Evolutionary conservation across 441 rosid species (phyloP), one percentile per base, ranked within the genome.

Genomic region (Bruguiera hainesii): DNA sequence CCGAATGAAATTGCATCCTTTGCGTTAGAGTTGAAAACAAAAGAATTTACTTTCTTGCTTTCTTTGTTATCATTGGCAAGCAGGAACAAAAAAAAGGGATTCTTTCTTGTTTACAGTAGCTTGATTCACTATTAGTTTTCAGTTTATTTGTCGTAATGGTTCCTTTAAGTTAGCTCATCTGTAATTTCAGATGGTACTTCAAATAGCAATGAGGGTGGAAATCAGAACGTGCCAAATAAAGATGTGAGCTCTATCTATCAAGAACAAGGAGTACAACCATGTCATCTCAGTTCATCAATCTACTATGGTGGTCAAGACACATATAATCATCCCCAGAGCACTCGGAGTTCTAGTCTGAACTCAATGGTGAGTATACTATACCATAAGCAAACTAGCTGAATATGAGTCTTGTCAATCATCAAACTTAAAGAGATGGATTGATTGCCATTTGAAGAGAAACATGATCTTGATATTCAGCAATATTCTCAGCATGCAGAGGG

Each of bases 291-390:
- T 78, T 93, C 97, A 35, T 93, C 97, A 1, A 93, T 93, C 78
- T 93, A 78, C 60, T 89, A 93, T 63, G 97, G 98, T 72, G 98
- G 98, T 62, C 98, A 83, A 58, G 98, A 90, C 72, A 75, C 80
- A 23, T 91, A 85, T 71, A 65, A 75, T 75, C 79, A 78, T 33
- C 80, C 96, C 63, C 88, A 82, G 56, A 83, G 73, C 64, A 25
- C 68, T 61, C 79, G 73, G 64, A 72, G 76, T 73, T 74, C 90
- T 23, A 80, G 23, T 51, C 6, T 70, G 60, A 81, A 80, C 79
- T 67, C 90, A 31, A 53, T 31, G 78, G 93, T 90, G 70, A 81
- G 85, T 69, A 52, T 63, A 42, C 30, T 33, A 46, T 51, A n/a
- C 53, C 0, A 9, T 1, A 21, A 29, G 21, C 16, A 20, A 55